Conservation (phyloP, 164 flowering plant species). For the Piper betle region DNA sequence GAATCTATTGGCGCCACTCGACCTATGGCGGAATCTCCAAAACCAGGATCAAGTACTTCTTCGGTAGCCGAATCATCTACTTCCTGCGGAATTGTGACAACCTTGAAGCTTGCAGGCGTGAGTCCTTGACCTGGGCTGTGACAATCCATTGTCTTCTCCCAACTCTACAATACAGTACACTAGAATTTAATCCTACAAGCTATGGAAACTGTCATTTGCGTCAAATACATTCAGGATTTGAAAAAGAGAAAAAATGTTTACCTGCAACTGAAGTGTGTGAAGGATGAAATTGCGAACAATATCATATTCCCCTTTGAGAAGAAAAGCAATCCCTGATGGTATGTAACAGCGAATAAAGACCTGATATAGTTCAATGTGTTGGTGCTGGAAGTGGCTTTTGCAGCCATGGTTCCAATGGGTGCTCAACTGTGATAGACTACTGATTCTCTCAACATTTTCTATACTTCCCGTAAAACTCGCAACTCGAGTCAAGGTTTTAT, state of each 20-base stretch:
- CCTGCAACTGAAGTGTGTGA: conserved; percentile 79
- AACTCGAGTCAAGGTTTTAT: too few relatives aligned
- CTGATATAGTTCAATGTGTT: conserved; percentile 53
- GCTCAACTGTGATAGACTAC: conserved; percentile 52
- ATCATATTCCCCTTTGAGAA: conserved; percentile 74
- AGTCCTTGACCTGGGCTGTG: conserved; percentile 83
- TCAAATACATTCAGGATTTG: background rate
- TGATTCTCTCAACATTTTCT: conserved; percentile 46
- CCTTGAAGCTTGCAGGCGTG: conserved; percentile 87
- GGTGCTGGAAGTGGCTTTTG: conserved; percentile 39
- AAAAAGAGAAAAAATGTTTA: conserved; percentile 12
- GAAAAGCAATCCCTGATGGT: conserved; percentile 74
- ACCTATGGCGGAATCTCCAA: conserved; percentile 85
- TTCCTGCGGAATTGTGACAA: conserved; percentile 64
- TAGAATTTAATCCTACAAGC: background rate
- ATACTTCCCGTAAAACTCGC: too few relatives aligned
- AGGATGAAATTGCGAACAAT: conserved; percentile 73
- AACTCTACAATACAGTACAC: conserved; percentile 32
- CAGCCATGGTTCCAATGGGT: conserved; percentile 78
- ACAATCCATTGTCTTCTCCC: conserved; percentile 87
- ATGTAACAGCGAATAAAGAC: conserved; percentile 73
- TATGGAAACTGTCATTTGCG: background rate
- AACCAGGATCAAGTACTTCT: conserved; percentile 73
- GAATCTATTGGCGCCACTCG: conserved; percentile 92
- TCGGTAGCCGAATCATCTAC: conserved; percentile 64